phyloP scores from a whole-genome alignment of 495 filamentous ascomycete species.

The Hypoxylon crocopeplum region DNA sequence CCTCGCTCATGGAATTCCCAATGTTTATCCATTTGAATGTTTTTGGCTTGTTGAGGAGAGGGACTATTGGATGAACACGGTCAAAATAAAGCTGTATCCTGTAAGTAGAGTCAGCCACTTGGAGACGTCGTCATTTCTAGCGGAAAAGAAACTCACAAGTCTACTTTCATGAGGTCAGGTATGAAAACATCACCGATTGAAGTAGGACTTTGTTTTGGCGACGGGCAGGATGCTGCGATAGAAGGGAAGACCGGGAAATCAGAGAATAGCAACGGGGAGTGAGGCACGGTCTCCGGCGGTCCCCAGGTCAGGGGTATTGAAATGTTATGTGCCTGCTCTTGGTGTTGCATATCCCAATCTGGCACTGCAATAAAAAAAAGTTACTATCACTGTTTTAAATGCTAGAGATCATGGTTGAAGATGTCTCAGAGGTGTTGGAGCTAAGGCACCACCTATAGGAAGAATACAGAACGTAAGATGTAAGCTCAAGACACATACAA shows the following conservation, averaged over 20 bases:
- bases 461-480: constrained; percentile 15
- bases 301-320: constrained; percentile 26
- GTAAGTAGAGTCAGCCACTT: constrained; percentile 14
- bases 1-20: constrained; percentile 19
- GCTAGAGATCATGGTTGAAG: constrained; percentile 22
- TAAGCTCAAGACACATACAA: constrained; percentile 19
- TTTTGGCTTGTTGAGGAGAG: constrained; percentile 57
- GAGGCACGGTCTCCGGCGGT: constrained; percentile 16
- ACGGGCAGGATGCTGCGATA: constrained; percentile 36
- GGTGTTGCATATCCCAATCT: constrained; percentile 27
- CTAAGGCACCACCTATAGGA: constrained; percentile 21
- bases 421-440: constrained; percentile 30
- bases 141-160: constrained; percentile 46
- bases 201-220: constrained; percentile 29
- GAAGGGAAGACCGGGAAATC: constrained; percentile 38
- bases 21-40: constrained; percentile 36
- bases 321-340: constrained; percentile 8
- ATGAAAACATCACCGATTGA: constrained; percentile 32
- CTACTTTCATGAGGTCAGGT: constrained; percentile 51
- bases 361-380: constrained; percentile 18
- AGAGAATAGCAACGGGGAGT: constrained; percentile 28
- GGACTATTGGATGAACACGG: constrained; percentile 60
- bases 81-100: constrained; percentile 63
- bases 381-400: constrained; percentile 7
- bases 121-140: constrained; percentile 38